phyloP scores from a whole-genome alignment of 345 rosid genomes.

The Noccaea caerulescens region DNA sequence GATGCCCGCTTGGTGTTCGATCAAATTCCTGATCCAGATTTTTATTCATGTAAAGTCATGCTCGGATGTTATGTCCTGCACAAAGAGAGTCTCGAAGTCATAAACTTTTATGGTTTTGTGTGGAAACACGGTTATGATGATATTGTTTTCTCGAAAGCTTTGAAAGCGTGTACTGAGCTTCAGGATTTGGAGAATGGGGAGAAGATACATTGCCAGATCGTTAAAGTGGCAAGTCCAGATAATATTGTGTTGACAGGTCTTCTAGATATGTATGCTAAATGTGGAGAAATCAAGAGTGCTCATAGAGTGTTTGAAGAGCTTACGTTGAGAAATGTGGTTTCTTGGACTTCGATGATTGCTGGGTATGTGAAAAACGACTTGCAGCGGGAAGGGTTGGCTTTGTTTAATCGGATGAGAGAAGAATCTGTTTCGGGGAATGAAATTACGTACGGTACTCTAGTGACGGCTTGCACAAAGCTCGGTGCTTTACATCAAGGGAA shows the following conservation, averaged over 20 bases:
- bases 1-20: slow-evolving; percentile 77
- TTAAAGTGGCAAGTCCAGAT: slow-evolving; percentile 61
- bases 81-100: slow-evolving; percentile 46
- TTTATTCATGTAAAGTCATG: slow-evolving; percentile 73
- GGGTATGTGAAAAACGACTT: slow-evolving; percentile 77
- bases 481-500: slow-evolving; percentile 75
- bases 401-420: slow-evolving; percentile 77
- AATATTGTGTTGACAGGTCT: slow-evolving; percentile 69
- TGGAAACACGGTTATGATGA: slow-evolving; percentile 49
- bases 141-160: slow-evolving; percentile 58
- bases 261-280: slow-evolving; percentile 82
- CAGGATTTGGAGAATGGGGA: slow-evolving; percentile 56
- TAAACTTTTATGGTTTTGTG: slow-evolving; percentile 50
- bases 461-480: slow-evolving; percentile 71
- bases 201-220: slow-evolving; percentile 63
- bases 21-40: slow-evolving; percentile 66
- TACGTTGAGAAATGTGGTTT: slow-evolving; percentile 57
- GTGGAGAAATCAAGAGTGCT: slow-evolving; percentile 54
- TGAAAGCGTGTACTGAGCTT: slow-evolving; percentile 76
- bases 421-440: slow-evolving; percentile 54
- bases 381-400: slow-evolving; percentile 52
- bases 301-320: slow-evolving; percentile 56
- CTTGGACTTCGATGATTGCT: slow-evolving; percentile 84
- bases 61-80: slow-evolving; percentile 68
- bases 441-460: slow-evolving; percentile 65